Base-by-base conservation (phyloP, 306 rosid species). In the Pueraria montana region DNA sequence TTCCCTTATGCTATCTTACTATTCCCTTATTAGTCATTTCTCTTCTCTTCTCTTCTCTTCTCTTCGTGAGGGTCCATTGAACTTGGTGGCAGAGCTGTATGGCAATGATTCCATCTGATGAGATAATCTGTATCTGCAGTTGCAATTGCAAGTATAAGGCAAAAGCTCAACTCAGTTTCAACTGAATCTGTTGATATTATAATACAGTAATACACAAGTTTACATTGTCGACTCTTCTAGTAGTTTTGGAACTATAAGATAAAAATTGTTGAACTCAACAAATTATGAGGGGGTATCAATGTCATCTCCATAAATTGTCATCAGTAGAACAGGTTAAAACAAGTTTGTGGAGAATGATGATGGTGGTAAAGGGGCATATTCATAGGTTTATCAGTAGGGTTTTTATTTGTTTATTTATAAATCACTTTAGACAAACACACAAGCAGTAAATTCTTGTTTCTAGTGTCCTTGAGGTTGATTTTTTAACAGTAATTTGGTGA, bases 241-340 rank as follows among this genome's bases (percentile, higher is more conserved):
- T 23, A n/a, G 52, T 11, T 56, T 43, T 70, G 48, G 13, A 24
- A 36, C 34, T 50, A 13, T 5, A 50, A 50, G 48, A 48, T 26
- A 72, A 18, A 43, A 42, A 21, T 17, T 27, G 52, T n/a, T 73
- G 8, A 52, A 73, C 17, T 34, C 26, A 11, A 72, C 17, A 72
- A 50, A 72, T 50, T 52, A 52, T 30, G 30, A 32, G 32, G 45
- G 21, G 49, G 18, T 52, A 34, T 11, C 27, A 73, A 52, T 32
- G 78, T 18, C 65, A 52, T 52, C 48, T 71, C 42, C 59, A 30
- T 49, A 50, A 38, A 30, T 72, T 73, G 46, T 50, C 77, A 50
- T 73, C 2, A 17, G 7, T n/a, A 24, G 4, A 5, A 53, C 58
- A 17, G 10, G 3, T 27, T 0, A 50, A 52, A 52, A 52, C 20